A percentile compares a stretch with the other conserved stretches of the same genome.
Evolutionary conservation across 148 eudicot genomes (phyloP).

Genomic region (Limonium bicolor): DNA sequence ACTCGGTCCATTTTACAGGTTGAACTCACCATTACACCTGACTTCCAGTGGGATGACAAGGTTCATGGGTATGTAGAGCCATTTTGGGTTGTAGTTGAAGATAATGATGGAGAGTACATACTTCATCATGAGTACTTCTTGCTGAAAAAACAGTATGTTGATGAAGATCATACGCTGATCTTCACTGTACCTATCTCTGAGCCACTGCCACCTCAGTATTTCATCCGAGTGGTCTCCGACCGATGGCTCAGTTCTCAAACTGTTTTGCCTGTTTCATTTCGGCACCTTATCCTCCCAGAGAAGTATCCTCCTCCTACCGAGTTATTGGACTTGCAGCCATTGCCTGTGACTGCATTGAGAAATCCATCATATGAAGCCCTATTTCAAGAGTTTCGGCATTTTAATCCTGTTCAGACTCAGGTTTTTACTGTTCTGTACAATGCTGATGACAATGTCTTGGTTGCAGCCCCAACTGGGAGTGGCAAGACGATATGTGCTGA

Average conservation of each 20-base stretch:
- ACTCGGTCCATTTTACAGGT: constrained; percentile 77
- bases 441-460: constrained; percentile 88
- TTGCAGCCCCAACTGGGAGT: constrained; percentile 95
- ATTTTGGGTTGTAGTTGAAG: constrained; percentile 95
- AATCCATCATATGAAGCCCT: constrained; percentile 82
- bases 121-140: constrained; percentile 91
- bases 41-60: constrained; percentile 88
- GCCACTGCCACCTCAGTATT: constrained; percentile 90
- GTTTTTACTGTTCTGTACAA: constrained; percentile 82
- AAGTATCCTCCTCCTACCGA: constrained; percentile 95
- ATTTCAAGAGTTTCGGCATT: constrained; percentile 72
- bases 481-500: constrained; percentile 96
- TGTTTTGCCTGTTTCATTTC: constrained; percentile 82
- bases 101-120: constrained; percentile 80
- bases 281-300: constrained; percentile 80
- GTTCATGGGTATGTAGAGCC: constrained; percentile 90
- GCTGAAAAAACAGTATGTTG: constrained; percentile 78
- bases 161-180: constrained; percentile 68
- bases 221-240: constrained; percentile 85
- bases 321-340: constrained; percentile 77
- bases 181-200: constrained; percentile 86
- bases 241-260: constrained; percentile 80
- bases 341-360: constrained; percentile 84
- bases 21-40: constrained; percentile 81
- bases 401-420: constrained; percentile 94